Conservation (phyloP, 345 rosid species). For the Citrus australasica region DNA sequence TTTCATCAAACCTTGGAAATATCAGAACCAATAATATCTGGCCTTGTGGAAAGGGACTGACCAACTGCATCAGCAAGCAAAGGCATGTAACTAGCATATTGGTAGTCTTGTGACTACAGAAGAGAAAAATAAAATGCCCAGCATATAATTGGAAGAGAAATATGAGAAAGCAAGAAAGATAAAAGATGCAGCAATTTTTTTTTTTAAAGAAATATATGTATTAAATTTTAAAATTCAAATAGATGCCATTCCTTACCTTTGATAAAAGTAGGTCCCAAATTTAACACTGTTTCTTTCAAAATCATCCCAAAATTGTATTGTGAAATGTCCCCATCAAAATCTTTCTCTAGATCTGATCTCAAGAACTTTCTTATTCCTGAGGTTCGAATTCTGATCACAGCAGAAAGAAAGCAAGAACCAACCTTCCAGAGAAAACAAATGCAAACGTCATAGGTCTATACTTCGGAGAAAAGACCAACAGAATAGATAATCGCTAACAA, state of each 20-base stretch:
- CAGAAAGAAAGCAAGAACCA: constrained; percentile 57
- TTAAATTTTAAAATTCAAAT: constrained; percentile 17
- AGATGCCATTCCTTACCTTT: constrained; percentile 55
- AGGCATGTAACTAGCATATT: constrained; percentile 35
- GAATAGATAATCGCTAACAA: neutral
- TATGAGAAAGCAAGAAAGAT: constrained; percentile 13
- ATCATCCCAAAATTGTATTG: constrained; percentile 68
- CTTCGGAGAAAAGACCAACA: neutral
- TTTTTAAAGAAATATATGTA: neutral
- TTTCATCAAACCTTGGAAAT: constrained; percentile 69
- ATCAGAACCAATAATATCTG: constrained; percentile 87
- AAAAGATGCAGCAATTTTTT: neutral
- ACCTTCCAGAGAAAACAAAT: constrained; percentile 44
- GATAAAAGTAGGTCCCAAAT: constrained; percentile 92
- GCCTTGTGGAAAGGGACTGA: constrained; percentile 96
- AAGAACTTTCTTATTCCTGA: constrained; percentile 30
- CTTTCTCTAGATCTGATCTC: constrained; percentile 33
- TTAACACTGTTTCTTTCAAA: constrained; percentile 79
- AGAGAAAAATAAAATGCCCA: constrained; percentile 30
- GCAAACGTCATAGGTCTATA: constrained; percentile 9
- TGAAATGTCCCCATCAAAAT: constrained; percentile 36
- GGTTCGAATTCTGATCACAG: constrained; percentile 64
- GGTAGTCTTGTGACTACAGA: constrained; percentile 34
- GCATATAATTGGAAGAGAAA: constrained; percentile 27
- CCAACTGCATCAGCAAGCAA: constrained; percentile 83